Conservation (phyloP, 495 filamentous ascomycete species). For the Neurospora sp. region DNA sequence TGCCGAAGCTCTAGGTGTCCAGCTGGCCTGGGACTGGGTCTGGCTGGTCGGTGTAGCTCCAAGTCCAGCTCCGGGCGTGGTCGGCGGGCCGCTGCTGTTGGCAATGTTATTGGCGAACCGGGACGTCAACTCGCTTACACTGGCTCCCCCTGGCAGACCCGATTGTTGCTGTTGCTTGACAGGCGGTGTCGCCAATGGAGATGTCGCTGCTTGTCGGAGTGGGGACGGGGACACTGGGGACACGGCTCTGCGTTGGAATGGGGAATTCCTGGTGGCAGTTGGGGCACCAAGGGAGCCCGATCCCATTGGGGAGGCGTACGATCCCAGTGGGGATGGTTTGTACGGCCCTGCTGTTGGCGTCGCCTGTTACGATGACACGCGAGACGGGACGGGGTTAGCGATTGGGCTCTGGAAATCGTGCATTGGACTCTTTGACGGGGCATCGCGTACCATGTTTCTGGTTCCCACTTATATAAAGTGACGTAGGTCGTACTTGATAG, state of each 20-base stretch:
- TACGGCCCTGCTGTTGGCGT: slow-evolving; percentile 39
- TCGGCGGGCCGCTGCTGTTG: neutral
- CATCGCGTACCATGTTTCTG: neutral
- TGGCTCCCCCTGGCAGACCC: slow-evolving; percentile 19
- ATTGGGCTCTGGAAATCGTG: neutral
- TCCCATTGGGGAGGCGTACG: slow-evolving; percentile 47
- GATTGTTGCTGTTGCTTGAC: slow-evolving; percentile 21
- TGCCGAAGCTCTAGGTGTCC: neutral
- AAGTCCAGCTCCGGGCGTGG: neutral
- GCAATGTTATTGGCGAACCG: neutral
- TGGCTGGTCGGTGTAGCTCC: slow-evolving; percentile 25
- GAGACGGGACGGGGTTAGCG: neutral
- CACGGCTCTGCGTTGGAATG: slow-evolving; percentile 48
- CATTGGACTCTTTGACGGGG: neutral
- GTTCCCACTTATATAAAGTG: neutral
- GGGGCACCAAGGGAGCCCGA: slow-evolving; percentile 59
- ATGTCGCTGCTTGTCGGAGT: slow-evolving; percentile 38
- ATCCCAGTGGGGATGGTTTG: slow-evolving; percentile 43
- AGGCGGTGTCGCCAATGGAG: slow-evolving; percentile 24
- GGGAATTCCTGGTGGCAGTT: slow-evolving; percentile 44
- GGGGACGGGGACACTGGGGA: slow-evolving; percentile 39
- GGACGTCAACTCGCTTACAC: slow-evolving; percentile 6
- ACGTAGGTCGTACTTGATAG: neutral
- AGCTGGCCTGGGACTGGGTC: slow-evolving; percentile 7
- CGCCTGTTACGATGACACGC: slow-evolving; percentile 23